Base-by-base conservation (phyloP, 495 filamentous ascomycete genomes). In the Tuber brumale region DNA sequence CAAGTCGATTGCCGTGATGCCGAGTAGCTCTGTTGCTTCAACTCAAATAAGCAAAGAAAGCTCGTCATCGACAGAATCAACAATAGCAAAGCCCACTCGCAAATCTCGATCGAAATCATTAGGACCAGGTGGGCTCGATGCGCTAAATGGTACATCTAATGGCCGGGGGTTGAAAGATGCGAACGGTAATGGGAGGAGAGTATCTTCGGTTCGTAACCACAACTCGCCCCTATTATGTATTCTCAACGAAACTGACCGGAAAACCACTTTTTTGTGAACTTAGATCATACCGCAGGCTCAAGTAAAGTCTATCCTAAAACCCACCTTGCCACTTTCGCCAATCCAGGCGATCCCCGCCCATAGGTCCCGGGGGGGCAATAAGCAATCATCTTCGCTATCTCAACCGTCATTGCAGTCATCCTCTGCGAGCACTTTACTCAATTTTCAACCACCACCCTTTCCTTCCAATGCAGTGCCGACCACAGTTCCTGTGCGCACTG, bases 91-190 rank as follows among this genome's bases (percentile, higher is more conserved):
- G 42, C 27, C 66, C 14, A 87, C 86, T 71, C 93, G 91, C 84
- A 97, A 96, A 85, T 92, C 90, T 46, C 89, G 95, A 72, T 97
- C 95, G 84, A 97, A 97, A 85, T 97, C 94, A 83, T 89, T 99
- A 76, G 95, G 95, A 2, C 95, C 95, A 37, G 95, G 94, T 35
- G 93, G 95, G 72, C 85, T 97, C 45, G 94, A 94, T 86, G 90
- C 89, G 72, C 86, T 97, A 61, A 71, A 75, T 70, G 61, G 51
- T 27, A 61, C 57, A n/a, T 74, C 48, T 23, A 37, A 72, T 27
- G 73, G 75, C 12, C 41, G 46, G 23, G 72, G 78, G 19, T 21
- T 82, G 66, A 93, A 93, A 83, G 87, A 91, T 76, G 90, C 89
- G 35, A 89, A 87, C 81, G 94, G 93, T 19, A 97, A 97, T 94